Percentiles rank a stretch among this genome's conserved stretches.
phyloP scores from a whole-genome alignment of 2,329 filamentous ascomycete species.

The Colletotrichum sojae region DNA sequence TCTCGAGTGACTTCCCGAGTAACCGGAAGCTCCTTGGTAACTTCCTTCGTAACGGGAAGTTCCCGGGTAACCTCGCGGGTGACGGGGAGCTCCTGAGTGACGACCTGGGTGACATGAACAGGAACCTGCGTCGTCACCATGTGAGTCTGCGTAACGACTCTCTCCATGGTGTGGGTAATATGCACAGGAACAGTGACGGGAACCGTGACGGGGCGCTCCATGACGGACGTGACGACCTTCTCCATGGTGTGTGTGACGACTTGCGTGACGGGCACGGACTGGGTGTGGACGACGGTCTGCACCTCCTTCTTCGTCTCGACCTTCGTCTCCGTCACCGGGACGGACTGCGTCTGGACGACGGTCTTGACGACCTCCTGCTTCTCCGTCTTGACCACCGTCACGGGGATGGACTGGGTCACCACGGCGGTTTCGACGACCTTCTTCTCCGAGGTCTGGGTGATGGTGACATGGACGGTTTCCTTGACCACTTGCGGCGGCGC shows the following conservation, averaged over 20 bases:
- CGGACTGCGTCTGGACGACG: slow-evolving; percentile 4
- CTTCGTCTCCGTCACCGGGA: slow-evolving; percentile 28
- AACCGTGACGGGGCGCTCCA: slow-evolving; percentile 11
- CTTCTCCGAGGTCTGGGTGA: slow-evolving; percentile 26
- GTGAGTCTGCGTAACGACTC: slow-evolving; percentile 12
- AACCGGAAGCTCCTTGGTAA: slow-evolving; percentile 13
- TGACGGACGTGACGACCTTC: slow-evolving; percentile 17
- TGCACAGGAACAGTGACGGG: slow-evolving; percentile 13
- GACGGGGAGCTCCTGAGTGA: slow-evolving; percentile 9
- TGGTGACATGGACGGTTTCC: slow-evolving; percentile 17
- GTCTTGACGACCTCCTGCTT: slow-evolving; percentile 23
- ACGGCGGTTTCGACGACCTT: slow-evolving; percentile 24
- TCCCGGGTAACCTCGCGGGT: slow-evolving; percentile 8
- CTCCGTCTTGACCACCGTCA: slow-evolving; percentile 30
- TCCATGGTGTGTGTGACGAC: slow-evolving; percentile 24
- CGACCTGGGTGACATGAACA: slow-evolving; percentile 13
- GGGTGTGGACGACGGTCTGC: slow-evolving; percentile 19
- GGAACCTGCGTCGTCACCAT: slow-evolving; percentile 23
- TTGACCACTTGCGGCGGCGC: slow-evolving; percentile 11
- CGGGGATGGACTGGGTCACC: slow-evolving; percentile 20
- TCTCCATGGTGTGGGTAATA: slow-evolving; percentile 21
- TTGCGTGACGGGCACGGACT: slow-evolving; percentile 22
- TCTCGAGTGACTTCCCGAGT: slow-evolving; percentile 11
- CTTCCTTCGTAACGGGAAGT: slow-evolving; percentile 7
- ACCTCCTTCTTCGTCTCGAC: slow-evolving; percentile 14